These are phyloP conservation scores for Pyrus hybrid DNA, from an alignment of 331 rosid species.

Conservation along the genomic window DNA sequence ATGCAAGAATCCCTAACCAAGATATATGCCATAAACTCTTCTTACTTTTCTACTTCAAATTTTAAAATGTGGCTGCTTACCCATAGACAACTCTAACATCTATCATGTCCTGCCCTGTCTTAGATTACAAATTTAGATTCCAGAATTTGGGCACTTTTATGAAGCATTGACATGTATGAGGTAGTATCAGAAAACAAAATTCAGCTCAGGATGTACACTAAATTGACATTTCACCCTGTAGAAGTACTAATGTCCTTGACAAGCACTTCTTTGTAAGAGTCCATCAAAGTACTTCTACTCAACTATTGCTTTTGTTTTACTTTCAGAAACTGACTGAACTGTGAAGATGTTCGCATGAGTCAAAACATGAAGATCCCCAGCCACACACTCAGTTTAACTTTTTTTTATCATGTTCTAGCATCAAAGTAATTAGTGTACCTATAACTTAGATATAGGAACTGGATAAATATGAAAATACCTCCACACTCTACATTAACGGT, in stretches of 20 bases:
- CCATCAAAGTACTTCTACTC: not conserved
- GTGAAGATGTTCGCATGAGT: no score
- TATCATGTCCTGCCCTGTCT: not conserved
- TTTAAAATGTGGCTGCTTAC: not conserved
- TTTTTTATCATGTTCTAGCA: not conserved
- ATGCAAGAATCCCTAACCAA: not conserved
- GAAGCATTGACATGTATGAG: not conserved
- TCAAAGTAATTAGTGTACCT: not conserved
- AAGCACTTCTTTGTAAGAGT: not conserved
- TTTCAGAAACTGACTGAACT: not conserved
- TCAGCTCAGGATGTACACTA: not conserved
- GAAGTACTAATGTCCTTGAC: not conserved
- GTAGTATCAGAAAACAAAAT: not conserved
- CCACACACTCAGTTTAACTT: not conserved
- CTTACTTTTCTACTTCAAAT: not conserved
- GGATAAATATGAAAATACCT: not conserved
- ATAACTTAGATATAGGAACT: not conserved
- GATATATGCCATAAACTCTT: not conserved
- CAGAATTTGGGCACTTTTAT: not conserved
- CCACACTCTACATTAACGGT: not conserved
- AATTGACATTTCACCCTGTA: not conserved
- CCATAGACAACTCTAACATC: not conserved
- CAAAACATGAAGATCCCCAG: not conserved
- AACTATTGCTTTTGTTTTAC: not conserved
- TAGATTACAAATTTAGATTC: not conserved